Evolutionary conservation across 176 grass and related monocot genomes (phyloP), one percentile per base, ranked within the genome.

Genomic region (Zea luxurians): DNA sequence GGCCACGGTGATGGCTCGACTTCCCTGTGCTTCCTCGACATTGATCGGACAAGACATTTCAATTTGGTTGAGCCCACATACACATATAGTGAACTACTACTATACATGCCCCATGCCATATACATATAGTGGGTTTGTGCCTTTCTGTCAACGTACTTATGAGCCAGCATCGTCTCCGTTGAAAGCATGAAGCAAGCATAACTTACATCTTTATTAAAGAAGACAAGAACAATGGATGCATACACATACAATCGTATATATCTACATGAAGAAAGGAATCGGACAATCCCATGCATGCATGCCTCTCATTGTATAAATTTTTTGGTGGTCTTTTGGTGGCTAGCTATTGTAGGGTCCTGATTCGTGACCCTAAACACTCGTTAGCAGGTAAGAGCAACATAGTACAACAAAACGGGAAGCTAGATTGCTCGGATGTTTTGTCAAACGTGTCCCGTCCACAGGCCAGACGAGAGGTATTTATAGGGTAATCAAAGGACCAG

Each of bases 41-140:
- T 20, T 64, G 8, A 63, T 45, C 4, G 47, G 64, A 8, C 12
- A 3, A 16, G 80, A 74, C 80, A 82, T 82, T 50, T 53, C n/a
- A 1, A 5, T 5, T 53, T 16, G 27, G 20, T 62, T 49, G 10
- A 5, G 17, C 8, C 15, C 53, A 16, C 65, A 58, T 57, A 16
- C 49, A 52, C 49, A 0, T 55, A 17, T 7, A 18, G 53, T 0
- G 6, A 55, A 55, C 53, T 55, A 18, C 53, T 55, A 18, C 27
- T 18, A 54, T 6, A 6, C 53, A 57, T n/a, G 48, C 2, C 54
- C 53, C 53, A 57, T 57, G 53, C 6, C 53, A 57, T 20, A 4
- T 20, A 58, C 20, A 58, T 3, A 10, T 9, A 55, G 1, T 8
- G n/a, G 6, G 54, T 9, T 7, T 58, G 54, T 58, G 17, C n/a